Conservation (phyloP, 192 early-diverging fungal genomes). For the Podila clonocystis region DNA sequence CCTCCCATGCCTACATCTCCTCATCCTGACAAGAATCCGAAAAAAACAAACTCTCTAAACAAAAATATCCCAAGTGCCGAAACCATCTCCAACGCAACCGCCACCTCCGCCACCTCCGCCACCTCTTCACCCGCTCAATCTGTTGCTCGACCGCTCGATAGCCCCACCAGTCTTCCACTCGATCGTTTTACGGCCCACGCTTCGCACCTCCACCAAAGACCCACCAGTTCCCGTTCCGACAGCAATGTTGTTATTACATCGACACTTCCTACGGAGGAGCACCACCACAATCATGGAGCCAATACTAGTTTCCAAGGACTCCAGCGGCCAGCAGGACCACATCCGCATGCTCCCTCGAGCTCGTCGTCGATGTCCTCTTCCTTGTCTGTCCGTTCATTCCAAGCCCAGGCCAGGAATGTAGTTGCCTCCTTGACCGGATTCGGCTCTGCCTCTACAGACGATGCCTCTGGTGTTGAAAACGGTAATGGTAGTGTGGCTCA, state of each 20-base stretch:
- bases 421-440: background rate
- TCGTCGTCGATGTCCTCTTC: slow-evolving; percentile 3
- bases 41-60: slow-evolving; percentile 18
- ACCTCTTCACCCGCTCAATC: slow-evolving; percentile 9
- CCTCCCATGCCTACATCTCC: slow-evolving; percentile 41
- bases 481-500: slow-evolving; percentile 1
- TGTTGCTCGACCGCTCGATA: slow-evolving; percentile 39
- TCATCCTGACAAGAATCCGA: slow-evolving; percentile 14
- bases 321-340: background rate
- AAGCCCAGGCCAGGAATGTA: slow-evolving; percentile 5
- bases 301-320: background rate
- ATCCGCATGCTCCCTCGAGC: slow-evolving; percentile 1
- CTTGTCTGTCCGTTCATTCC: slow-evolving; percentile 4
- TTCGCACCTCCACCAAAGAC: background rate
- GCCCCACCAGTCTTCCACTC: slow-evolving; percentile 21
- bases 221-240: background rate
- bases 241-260: background rate
- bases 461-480: slow-evolving; percentile 23
- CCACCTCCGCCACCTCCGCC: background rate
- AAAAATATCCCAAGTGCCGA: background rate
- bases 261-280: background rate
- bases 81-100: background rate
- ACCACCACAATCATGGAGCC: background rate
- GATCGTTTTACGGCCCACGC: slow-evolving; percentile 21
- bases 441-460: slow-evolving; percentile 14